Percentiles rank a stretch among this genome's conserved stretches.
These are phyloP conservation scores for Aspergillus puulaauensis DNA, from an alignment of 2,329 filamentous ascomycete genomes.

Conservation along the genomic window DNA sequence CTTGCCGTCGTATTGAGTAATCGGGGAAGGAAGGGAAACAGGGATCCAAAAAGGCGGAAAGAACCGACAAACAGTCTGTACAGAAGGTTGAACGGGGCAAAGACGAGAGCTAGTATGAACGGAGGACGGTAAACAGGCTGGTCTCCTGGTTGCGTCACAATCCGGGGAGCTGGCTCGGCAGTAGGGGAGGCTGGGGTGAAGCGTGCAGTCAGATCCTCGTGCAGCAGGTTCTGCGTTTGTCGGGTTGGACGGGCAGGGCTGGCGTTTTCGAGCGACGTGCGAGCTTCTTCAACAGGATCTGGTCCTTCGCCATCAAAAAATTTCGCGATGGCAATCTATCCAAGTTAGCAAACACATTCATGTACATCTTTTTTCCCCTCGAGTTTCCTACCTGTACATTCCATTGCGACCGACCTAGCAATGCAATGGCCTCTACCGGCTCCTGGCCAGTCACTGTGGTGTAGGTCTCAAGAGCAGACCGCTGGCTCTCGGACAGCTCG, in stretches of 20 bases:
- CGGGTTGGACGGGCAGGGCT: conserved; percentile 63
- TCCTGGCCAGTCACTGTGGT: conserved; percentile 85
- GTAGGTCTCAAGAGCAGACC: conserved; percentile 82
- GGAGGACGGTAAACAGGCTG: conserved; percentile 69
- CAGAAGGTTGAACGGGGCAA: conserved; percentile 77
- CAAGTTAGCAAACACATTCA: not conserved
- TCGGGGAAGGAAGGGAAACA: conserved; percentile 78
- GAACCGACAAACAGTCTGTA: conserved; percentile 67
- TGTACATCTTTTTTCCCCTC: not conserved
- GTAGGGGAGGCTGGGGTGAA: conserved; percentile 34
- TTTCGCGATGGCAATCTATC: conserved; percentile 89
- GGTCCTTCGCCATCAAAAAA: conserved; percentile 96
- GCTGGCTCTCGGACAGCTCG: conserved; percentile 74
- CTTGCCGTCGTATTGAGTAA: conserved; percentile 48
- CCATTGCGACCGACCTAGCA: conserved; percentile 88
- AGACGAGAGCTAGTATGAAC: conserved; percentile 72
- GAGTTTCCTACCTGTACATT: conserved; percentile 71
- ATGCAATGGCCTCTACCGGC: conserved; percentile 68
- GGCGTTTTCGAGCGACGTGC: conserved; percentile 58
- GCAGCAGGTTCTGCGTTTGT: conserved; percentile 69
- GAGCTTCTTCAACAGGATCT: conserved; percentile 75
- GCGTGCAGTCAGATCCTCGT: conserved; percentile 40
- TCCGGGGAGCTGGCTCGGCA: conserved; percentile 74
- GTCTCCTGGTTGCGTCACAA: conserved; percentile 71
- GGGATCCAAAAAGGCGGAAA: conserved; percentile 71